Conservation (phyloP, 768 basidiomycete genomes). For the Boletus coccyginus region DNA sequence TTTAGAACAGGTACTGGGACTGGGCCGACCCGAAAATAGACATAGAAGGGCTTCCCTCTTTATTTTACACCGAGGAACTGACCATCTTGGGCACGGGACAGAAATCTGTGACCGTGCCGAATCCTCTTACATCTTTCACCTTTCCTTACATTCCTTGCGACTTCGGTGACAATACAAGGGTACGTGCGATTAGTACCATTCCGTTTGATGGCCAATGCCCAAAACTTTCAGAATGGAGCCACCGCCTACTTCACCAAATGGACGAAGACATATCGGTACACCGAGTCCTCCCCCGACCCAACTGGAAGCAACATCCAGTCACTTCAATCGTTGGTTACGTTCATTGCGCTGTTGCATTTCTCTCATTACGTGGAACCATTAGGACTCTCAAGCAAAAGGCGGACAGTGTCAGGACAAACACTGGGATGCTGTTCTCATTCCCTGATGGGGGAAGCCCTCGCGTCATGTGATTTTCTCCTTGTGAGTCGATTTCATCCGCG, state of each 20-base stretch:
- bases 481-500: neutral
- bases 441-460: conserved; percentile 10
- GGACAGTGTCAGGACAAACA: conserved; percentile 7
- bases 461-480: conserved; percentile 5
- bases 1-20: conserved; percentile 25
- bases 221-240: conserved; percentile 1
- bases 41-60: conserved; percentile 18
- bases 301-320: conserved; percentile 8
- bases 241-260: conserved; percentile 21
- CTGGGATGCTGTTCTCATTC: conserved; percentile 22
- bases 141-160: conserved; percentile 19
- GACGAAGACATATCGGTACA: conserved; percentile 18
- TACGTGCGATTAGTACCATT: neutral
- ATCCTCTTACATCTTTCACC: conserved; percentile 18
- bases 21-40: conserved; percentile 25
- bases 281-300: conserved; percentile 9
- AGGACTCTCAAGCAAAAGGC: conserved; percentile 20
- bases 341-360: neutral
- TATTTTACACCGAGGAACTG: conserved; percentile 18
- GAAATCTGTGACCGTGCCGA: conserved; percentile 9
- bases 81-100: conserved; percentile 3
- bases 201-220: neutral
- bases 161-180: conserved; percentile 14
- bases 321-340: conserved; percentile 15
- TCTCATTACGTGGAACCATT: neutral